Conservation (phyloP, 2,329 filamentous ascomycete species). For the Neoascochyta sp. region DNA sequence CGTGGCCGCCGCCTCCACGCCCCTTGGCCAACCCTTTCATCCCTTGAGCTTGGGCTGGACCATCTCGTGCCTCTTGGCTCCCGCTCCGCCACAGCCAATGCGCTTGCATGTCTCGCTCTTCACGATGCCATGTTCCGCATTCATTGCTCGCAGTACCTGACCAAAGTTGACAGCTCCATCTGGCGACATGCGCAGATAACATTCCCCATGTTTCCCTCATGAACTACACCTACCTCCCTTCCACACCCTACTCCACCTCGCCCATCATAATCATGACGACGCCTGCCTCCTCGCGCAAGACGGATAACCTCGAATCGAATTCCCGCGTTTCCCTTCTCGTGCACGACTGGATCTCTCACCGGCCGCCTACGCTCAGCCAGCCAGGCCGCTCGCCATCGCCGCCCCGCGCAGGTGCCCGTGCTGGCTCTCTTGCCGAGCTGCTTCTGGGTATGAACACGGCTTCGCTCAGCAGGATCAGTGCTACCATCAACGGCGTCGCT, state of each 20-base stretch:
- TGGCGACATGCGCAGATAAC: conserved; percentile 82
- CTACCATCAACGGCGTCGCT: conserved; percentile 89
- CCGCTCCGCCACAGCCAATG: not conserved
- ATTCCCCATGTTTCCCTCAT: conserved; percentile 91
- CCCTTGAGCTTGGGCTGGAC: conserved; percentile 1
- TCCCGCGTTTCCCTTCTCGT: conserved; percentile 90
- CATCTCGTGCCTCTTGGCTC: not conserved
- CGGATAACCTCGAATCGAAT: conserved; percentile 76
- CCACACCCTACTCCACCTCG: conserved; percentile 60
- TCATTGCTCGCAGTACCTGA: too few relatives aligned
- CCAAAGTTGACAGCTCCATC: conserved; percentile 75
- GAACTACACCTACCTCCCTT: conserved; percentile 97
- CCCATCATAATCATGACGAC: conserved; percentile 86
- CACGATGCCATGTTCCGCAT: not conserved
- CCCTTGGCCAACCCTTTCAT: conserved; percentile 5
- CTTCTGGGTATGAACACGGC: conserved; percentile 89
- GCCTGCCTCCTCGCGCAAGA: conserved; percentile 73
- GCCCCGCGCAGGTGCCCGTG: conserved; percentile 47
- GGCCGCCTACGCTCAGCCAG: conserved; percentile 67
- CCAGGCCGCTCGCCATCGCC: conserved; percentile 58
- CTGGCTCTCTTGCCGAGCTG: conserved; percentile 74
- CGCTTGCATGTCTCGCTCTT: not conserved
- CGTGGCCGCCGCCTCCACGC: not conserved
- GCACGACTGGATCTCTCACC: conserved; percentile 95
- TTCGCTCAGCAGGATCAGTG: conserved; percentile 81